Evolutionary conservation across 352 stramenopile species (phyloP).

Genomic region (Discostella stelligera): DNA sequence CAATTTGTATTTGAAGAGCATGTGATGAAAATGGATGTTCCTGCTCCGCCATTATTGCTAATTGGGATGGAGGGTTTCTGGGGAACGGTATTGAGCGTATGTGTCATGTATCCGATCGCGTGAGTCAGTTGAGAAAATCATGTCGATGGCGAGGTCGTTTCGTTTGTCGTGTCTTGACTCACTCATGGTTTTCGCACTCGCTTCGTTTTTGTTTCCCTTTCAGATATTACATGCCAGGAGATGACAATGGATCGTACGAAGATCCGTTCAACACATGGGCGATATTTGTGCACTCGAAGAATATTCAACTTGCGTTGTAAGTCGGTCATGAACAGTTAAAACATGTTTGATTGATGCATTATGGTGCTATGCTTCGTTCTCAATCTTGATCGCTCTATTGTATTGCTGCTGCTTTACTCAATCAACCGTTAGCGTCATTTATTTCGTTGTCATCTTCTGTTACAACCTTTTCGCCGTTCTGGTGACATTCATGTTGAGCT

Average conservation of each 20-base stretch:
- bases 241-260: conserved; percentile 64
- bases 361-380: not conserved
- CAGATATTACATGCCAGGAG: conserved; percentile 85
- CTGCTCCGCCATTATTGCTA: conserved; percentile 88
- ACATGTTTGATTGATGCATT: not conserved
- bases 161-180: no score
- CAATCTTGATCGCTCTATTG: no score
- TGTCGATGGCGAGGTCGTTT: no score
- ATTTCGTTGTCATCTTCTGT: conserved; percentile 90
- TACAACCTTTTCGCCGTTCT: conserved; percentile 97
- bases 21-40: conserved; percentile 91
- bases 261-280: conserved; percentile 81
- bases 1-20: conserved; percentile 99
- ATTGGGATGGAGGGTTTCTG: conserved; percentile 96
- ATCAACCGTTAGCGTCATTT: conserved; percentile 70
- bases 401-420: no score
- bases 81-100: conserved; percentile 90
- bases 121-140: no score
- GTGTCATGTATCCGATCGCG: conserved; percentile 92
- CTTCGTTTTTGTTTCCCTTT: not conserved
- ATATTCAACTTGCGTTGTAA: conserved; percentile 68
- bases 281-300: conserved; percentile 72
- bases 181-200: no score
- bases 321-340: not conserved
- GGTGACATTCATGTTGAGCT: conserved; percentile 94